Evolutionary conservation across 2,329 filamentous ascomycete genomes (phyloP).

Genomic region (Aspergillus aculeatinus): DNA sequence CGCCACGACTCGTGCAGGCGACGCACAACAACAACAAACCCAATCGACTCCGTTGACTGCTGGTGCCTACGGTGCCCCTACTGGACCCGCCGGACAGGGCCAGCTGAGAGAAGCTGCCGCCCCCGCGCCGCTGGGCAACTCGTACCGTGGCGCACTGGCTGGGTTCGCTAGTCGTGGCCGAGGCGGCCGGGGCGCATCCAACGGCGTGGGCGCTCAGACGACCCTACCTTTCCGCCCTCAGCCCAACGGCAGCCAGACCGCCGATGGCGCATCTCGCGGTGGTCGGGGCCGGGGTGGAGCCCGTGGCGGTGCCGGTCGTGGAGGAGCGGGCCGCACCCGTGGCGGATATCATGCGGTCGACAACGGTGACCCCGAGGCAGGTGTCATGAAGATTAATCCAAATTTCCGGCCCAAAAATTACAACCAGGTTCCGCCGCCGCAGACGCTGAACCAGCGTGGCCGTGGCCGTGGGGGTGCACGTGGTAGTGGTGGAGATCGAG

Average conservation of each 20-base stretch:
- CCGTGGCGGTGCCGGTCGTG: slow-evolving; percentile 27
- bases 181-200: slow-evolving; percentile 30
- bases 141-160: slow-evolving; percentile 57
- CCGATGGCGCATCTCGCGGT: slow-evolving; percentile 24
- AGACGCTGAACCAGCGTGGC: slow-evolving; percentile 39
- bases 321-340: slow-evolving; percentile 29
- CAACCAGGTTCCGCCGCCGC: slow-evolving; percentile 51
- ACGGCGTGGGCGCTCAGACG: slow-evolving; percentile 26
- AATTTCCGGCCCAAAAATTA: slow-evolving; percentile 57
- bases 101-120: slow-evolving; percentile 59
- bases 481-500: slow-evolving; percentile 24
- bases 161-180: slow-evolving; percentile 44
- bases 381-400: slow-evolving; percentile 56
- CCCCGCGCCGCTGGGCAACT: slow-evolving; percentile 59
- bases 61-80: slow-evolving; percentile 56
- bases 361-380: slow-evolving; percentile 51
- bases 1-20: slow-evolving; percentile 49
- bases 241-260: slow-evolving; percentile 24
- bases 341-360: slow-evolving; percentile 45
- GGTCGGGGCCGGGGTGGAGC: slow-evolving; percentile 31
- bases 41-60: slow-evolving; percentile 55
- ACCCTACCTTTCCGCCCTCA: slow-evolving; percentile 35
- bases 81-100: slow-evolving; percentile 57
- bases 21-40: slow-evolving; percentile 57
- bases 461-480: slow-evolving; percentile 27